Conservation (phyloP, 208 protist species). For the Acanthamoeba royreba region DNA sequence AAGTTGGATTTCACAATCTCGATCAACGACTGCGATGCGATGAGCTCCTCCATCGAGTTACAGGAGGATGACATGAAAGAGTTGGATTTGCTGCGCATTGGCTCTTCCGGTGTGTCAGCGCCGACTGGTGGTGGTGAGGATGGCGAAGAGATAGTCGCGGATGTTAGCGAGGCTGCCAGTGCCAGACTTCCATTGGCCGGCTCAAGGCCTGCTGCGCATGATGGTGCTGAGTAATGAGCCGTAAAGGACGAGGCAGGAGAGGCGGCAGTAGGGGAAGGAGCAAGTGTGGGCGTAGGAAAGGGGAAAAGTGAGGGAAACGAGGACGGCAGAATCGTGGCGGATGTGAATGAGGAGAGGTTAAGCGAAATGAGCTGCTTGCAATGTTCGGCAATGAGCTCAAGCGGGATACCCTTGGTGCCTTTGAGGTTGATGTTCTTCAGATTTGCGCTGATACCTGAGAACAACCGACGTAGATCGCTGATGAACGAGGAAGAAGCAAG, state of each 20-base stretch:
- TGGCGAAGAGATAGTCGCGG: no score
- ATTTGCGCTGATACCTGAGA: not conserved
- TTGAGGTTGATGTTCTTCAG: conserved; percentile 43
- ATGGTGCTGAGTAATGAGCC: no score
- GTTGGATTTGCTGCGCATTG: not conserved
- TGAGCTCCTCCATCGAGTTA: not conserved
- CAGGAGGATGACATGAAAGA: not conserved
- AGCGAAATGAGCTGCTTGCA: not conserved
- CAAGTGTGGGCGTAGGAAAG: not conserved
- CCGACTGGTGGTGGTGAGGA: no score
- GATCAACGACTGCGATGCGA: not conserved
- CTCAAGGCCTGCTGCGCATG: no score
- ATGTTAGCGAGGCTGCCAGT: no score
- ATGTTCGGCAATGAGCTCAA: not conserved
- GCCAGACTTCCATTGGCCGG: no score
- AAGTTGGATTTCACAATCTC: not conserved
- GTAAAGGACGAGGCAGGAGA: not conserved
- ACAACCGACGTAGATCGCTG: not conserved
- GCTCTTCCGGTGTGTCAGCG: no score
- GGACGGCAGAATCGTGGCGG: not conserved
- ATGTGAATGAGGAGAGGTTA: not conserved
- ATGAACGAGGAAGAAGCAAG: not conserved
- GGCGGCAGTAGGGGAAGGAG: not conserved
- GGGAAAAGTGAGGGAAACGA: conserved; percentile 9
- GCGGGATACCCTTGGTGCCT: not conserved